Evolutionary conservation across 768 basidiomycete genomes (phyloP).

Genomic region (Holtermannia corniformis): DNA sequence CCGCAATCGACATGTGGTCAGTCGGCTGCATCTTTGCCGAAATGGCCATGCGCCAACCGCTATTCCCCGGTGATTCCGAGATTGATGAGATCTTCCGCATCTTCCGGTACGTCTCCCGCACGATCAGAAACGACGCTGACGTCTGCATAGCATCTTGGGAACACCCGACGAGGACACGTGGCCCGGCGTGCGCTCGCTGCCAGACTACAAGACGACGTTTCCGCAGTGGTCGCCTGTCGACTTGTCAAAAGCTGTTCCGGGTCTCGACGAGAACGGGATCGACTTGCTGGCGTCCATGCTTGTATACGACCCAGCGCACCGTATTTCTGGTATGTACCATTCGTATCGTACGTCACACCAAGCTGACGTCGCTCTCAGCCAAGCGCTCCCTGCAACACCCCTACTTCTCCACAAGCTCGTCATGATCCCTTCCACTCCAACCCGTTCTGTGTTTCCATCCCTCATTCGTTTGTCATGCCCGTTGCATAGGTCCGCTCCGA

Average conservation of each 20-base stretch:
- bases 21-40: constrained; percentile 97
- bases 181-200: constrained; percentile 78
- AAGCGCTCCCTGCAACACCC: constrained; percentile 52
- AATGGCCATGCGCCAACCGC: constrained; percentile 84
- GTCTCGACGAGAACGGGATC: constrained; percentile 65
- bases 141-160: constrained; percentile 63
- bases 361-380: constrained; percentile 41
- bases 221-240: constrained; percentile 85
- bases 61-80: constrained; percentile 98
- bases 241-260: constrained; percentile 55
- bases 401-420: constrained; percentile 40
- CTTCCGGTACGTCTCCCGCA: constrained; percentile 63
- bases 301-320: constrained; percentile 79
- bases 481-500: not conserved
- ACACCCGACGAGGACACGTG: constrained; percentile 85
- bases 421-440: no score
- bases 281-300: constrained; percentile 69
- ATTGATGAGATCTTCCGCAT: constrained; percentile 99
- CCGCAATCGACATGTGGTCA: constrained; percentile 99
- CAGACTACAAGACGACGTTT: constrained; percentile 95
- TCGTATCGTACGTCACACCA: not conserved
- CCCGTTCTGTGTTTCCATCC: not conserved
- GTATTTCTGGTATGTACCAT: constrained; percentile 67
- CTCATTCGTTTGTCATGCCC: not conserved
- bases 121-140: not conserved